Evolutionary conservation across 2,329 filamentous ascomycete species (phyloP).

Genomic region (Trichoderma breve): DNA sequence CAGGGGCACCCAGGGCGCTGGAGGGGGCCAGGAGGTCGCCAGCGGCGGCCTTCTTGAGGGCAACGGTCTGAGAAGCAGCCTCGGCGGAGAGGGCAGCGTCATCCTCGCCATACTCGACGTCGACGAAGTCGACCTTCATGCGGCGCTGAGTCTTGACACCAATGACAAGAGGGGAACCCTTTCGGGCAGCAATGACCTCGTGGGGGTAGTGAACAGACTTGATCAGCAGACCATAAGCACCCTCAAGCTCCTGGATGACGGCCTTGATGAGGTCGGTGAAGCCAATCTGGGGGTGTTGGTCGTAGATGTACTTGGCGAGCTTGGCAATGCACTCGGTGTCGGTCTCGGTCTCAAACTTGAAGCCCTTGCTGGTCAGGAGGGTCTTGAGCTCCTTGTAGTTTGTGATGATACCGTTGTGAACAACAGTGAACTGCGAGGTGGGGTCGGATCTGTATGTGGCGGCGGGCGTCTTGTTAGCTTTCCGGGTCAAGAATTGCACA

Average conservation of each 20-base stretch:
- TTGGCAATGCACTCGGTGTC: slow-evolving; percentile 99
- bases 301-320: slow-evolving; percentile 96
- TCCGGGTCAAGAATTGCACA: neutral
- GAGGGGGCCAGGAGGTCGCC: slow-evolving; percentile 65
- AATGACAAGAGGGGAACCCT: slow-evolving; percentile 96
- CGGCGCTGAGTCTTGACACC: slow-evolving; percentile 96
- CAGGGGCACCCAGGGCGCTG: slow-evolving; percentile 70
- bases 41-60: slow-evolving; percentile 78
- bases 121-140: slow-evolving; percentile 99
- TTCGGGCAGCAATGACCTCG: slow-evolving; percentile 95
- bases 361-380: slow-evolving; percentile 88
- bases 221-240: slow-evolving; percentile 93
- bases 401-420: slow-evolving; percentile 99
- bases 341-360: slow-evolving; percentile 98
- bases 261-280: slow-evolving; percentile 97
- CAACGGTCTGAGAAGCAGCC: slow-evolving; percentile 92
- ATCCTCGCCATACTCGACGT: slow-evolving; percentile 94
- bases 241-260: slow-evolving; percentile 96
- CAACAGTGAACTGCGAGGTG: slow-evolving; percentile 93
- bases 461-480: slow-evolving; percentile 16
- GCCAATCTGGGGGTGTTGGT: slow-evolving; percentile 88
- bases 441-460: slow-evolving; percentile 72
- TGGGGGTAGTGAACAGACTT: slow-evolving; percentile 99
- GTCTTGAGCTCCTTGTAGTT: slow-evolving; percentile 99
- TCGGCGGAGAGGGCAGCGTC: slow-evolving; percentile 82